Base-by-base conservation (phyloP, 192 early-diverging fungal species). In the Linnemannia hyalina region DNA sequence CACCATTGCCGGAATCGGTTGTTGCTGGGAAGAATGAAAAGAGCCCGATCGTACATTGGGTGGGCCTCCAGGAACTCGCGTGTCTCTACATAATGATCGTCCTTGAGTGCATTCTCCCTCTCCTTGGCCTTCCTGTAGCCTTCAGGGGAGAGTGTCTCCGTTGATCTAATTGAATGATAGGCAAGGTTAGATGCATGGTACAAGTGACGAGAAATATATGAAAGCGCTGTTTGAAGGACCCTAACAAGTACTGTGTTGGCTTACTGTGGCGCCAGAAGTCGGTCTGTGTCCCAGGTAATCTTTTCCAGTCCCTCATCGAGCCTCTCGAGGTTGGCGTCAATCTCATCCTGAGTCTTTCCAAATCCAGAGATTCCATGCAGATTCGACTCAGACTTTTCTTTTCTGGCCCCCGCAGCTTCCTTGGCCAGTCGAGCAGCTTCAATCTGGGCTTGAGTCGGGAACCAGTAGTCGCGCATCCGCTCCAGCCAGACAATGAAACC, bases 1-100 rank as follows among this genome's bases (percentile, higher is more conserved):
- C 92, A 93, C 80, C 83, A 89, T 36, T 80, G 81, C 47, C 92
- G 78, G 46, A 93, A 83, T 38, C 80, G 77, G 75, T 92, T 92
- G 29, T 79, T 85, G 29, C 87, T 83, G 13, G 91, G 87, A 22
- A 93, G 82, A n/a, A 92, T 55, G 83, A 89, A 93, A 26, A 93
- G 79, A 18, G 93, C 91, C 23, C 90, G 90, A 46, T 92, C 83
- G 22, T 80, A 77, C 78, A 85, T 80, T 16, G 83, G 83, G n/a
- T 85, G 83, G 18, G 83, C 83, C 42, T 85, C 83, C 3, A 85
- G 57, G 47, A 85, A 85, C 44, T 85, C 83, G 36, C 75, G 63
- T 10, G 78, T 80, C 36, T 80, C 78, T 11, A 74, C 42, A 23
- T 72, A 20, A 1, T 26, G 18, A 4, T 79, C 77, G 23, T 80